Evolutionary conservation across 1,284 basidiomycete genomes (phyloP), one percentile per base, ranked within the genome.

Genomic region (Malassezia brasiliensis): DNA sequence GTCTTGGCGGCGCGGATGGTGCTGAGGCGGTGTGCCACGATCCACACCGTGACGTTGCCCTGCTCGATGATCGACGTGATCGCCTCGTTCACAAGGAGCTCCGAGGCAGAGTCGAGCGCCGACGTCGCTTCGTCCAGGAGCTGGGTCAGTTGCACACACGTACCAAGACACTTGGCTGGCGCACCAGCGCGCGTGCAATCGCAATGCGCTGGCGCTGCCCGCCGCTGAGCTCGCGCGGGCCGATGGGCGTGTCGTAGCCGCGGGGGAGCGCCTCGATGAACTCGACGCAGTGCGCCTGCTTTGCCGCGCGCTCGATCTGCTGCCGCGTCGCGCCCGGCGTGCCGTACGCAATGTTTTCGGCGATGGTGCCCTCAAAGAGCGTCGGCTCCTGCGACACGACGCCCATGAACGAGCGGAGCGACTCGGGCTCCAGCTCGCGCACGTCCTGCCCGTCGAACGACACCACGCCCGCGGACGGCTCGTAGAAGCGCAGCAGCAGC

Each of bases 271-370:
- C 83, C 82, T 87, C 87, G 39, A 98, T 85, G 70, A 96, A 98
- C 66, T 93, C 89, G 30, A 65, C 59, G 75, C 93, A 96, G 68
- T 96, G 94, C 3, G 93, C 91, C 60, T 87, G 81, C 11, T 84
- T 79, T 0, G 91, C 91, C 0, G 90, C 93, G 20, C 83, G 79
- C 74, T 91, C 87, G 35, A 98, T 87, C 55, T 94, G 82, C 59
- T 84, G 83, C 28, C 85, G 80, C 0, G 87, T 87, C 0, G 83
- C 87, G 4, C 81, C 79, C 35, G 84, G 56, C 12, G 61, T 60
- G 2, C 93, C 91, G 71, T 89, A 96, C 0, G 88, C 87, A 60
- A 96, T 94, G 69, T 96, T 96, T 3, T 87, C 85, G 9, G 87
- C 87, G 22, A 96, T 87, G 0, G 88, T 93, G 3, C 90, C 90